Evolutionary conservation across 2,329 filamentous ascomycete species (phyloP).

Genomic region (Penicillium brasilianum): DNA sequence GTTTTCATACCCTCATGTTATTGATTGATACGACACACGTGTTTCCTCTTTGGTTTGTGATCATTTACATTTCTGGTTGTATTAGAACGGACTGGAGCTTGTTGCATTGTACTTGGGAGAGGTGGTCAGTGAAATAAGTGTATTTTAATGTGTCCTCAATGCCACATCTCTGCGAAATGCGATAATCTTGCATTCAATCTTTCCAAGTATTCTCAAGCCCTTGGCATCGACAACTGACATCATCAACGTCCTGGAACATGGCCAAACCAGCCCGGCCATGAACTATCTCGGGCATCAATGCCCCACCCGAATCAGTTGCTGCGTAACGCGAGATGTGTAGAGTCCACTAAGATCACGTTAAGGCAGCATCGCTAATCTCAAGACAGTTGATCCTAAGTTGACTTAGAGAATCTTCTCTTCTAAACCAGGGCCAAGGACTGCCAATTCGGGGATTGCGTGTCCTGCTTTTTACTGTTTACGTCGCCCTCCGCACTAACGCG

Average conservation of each 20-base stretch:
- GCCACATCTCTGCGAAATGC: slow-evolving; percentile 10
- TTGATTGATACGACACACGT: slow-evolving; percentile 22
- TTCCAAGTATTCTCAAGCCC: neutral
- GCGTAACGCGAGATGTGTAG: neutral
- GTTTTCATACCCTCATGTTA: slow-evolving; percentile 29
- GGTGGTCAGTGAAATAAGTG: slow-evolving; percentile 8
- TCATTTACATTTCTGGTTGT: slow-evolving; percentile 13
- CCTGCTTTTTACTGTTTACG: slow-evolving; percentile 1
- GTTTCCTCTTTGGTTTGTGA: slow-evolving; percentile 7
- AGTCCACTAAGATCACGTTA: neutral
- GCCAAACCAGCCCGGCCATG: neutral
- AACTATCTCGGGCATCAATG: neutral
- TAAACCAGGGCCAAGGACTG: neutral
- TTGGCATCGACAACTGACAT: slow-evolving; percentile 1
- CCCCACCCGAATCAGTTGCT: slow-evolving; percentile 1
- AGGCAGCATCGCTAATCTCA: neutral
- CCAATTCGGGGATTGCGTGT: slow-evolving; percentile 5
- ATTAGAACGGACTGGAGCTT: slow-evolving; percentile 26
- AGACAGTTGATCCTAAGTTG: neutral
- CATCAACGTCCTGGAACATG: neutral
- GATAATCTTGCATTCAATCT: slow-evolving; percentile 1
- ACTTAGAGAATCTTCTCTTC: neutral
- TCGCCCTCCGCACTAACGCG: slow-evolving; percentile 21
- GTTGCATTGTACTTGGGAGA: slow-evolving; percentile 10
- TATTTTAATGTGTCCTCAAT: slow-evolving; percentile 15